phyloP scores from a whole-genome alignment of 805 yeast genomes.

The Lipomyces starkeyi region DNA sequence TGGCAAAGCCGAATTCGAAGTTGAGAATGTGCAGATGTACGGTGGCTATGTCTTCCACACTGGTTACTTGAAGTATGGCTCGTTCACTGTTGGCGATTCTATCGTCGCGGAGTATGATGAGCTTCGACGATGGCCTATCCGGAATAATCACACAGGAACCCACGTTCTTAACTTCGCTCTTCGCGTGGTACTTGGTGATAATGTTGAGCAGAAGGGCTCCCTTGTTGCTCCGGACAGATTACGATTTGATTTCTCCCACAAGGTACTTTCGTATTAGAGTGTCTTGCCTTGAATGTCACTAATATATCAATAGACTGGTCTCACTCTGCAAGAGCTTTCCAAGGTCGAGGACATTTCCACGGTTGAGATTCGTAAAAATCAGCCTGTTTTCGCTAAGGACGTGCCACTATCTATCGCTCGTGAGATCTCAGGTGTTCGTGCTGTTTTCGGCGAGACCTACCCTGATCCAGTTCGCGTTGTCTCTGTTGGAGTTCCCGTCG shows the following conservation, averaged over 20 bases:
- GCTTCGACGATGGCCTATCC: conserved; percentile 91
- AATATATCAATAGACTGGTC: conserved; percentile 61
- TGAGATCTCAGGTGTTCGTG: conserved; percentile 84
- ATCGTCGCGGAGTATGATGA: conserved; percentile 90
- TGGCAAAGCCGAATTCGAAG: conserved; percentile 84
- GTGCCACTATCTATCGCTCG: conserved; percentile 77
- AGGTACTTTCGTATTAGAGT: conserved; percentile 42
- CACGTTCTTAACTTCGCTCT: conserved; percentile 91
- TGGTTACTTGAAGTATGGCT: conserved; percentile 81
- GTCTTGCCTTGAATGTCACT: background rate
- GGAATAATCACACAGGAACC: conserved; percentile 98
- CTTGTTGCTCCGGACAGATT: conserved; percentile 93
- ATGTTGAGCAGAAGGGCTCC: conserved; percentile 95
- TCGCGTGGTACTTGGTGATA: conserved; percentile 83
- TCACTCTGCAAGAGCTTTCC: conserved; percentile 70
- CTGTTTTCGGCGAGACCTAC: conserved; percentile 98
- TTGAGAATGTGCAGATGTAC: conserved; percentile 87
- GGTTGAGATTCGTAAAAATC: conserved; percentile 70
- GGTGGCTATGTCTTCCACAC: conserved; percentile 97
- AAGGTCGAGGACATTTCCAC: conserved; percentile 78
- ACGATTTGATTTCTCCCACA: conserved; percentile 95
- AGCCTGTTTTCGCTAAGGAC: conserved; percentile 79
- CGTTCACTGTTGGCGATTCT: conserved; percentile 66
- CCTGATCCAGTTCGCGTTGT: conserved; percentile 99
- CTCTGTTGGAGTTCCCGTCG: conserved; percentile 89